Evolutionary conservation across 805 yeast genomes (phyloP).

Genomic region (Zygoascus bituminiphila): DNA sequence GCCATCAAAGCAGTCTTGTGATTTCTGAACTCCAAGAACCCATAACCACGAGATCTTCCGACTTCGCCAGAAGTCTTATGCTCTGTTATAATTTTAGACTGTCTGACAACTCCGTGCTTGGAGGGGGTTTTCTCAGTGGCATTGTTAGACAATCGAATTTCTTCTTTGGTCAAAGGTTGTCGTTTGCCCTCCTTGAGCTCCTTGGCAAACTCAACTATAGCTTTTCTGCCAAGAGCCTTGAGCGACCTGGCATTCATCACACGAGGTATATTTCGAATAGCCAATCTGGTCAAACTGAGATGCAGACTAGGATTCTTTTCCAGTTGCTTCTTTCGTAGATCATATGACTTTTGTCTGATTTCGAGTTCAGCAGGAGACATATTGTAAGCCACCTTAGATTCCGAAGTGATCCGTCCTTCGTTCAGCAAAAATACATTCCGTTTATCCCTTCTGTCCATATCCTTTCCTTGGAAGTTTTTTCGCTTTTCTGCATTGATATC

Average conservation of each 20-base stretch:
- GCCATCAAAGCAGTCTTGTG: conserved; percentile 94
- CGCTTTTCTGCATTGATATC: conserved; percentile 68
- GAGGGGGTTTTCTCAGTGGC: conserved; percentile 37
- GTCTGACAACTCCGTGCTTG: conserved; percentile 79
- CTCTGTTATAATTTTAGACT: conserved; percentile 88
- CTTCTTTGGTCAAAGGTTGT: conserved; percentile 86
- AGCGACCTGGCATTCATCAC: conserved; percentile 81
- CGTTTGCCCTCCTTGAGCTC: conserved; percentile 70
- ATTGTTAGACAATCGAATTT: conserved; percentile 67
- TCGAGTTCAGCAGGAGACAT: conserved; percentile 70
- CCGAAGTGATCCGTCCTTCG: conserved; percentile 84
- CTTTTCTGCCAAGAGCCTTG: conserved; percentile 89
- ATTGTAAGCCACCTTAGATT: conserved; percentile 66
- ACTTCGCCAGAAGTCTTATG: conserved; percentile 77
- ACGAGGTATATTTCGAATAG: conserved; percentile 88
- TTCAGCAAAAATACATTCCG: conserved; percentile 80
- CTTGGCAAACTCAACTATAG: conserved; percentile 87
- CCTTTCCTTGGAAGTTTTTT: conserved; percentile 69
- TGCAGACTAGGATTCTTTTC: conserved; percentile 87
- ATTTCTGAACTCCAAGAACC: conserved; percentile 87
- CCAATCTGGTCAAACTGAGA: conserved; percentile 88
- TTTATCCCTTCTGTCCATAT: conserved; percentile 70
- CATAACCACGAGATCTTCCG: conserved; percentile 95
- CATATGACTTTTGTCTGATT: conserved; percentile 78
- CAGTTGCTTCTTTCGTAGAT: conserved; percentile 80